Percentiles rank a stretch among this genome's conserved stretches.
Conservation (phyloP, 2,329 filamentous ascomycete genomes). For the Xylaria sp. region DNA sequence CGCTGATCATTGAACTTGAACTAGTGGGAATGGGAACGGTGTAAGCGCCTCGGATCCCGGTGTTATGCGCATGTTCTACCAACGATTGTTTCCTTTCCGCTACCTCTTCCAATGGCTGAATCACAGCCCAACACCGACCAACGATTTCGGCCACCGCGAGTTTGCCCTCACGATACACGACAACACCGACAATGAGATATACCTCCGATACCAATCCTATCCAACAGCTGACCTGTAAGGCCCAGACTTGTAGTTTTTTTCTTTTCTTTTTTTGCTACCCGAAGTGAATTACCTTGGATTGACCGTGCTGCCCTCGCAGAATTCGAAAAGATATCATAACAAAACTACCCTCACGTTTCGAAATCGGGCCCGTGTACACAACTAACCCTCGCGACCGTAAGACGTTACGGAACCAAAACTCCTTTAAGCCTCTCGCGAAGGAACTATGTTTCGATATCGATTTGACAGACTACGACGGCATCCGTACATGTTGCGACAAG, state of each 20-base stretch:
- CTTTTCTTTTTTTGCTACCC: not conserved
- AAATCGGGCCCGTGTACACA: constrained; percentile 97
- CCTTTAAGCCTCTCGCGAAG: constrained; percentile 89
- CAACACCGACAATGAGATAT: constrained; percentile 68
- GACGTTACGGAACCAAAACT: constrained; percentile 75
- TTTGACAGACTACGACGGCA: constrained; percentile 97
- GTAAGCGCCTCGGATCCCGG: constrained; percentile 76
- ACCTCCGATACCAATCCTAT: constrained; percentile 87
- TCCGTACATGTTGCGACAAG: constrained; percentile 93
- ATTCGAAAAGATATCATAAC: constrained; percentile 91
- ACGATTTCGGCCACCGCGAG: constrained; percentile 91
- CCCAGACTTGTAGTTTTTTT: not conserved
- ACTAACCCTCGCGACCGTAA: constrained; percentile 95
- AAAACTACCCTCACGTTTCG: constrained; percentile 91
- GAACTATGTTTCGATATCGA: constrained; percentile 99
- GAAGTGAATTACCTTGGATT: not conserved
- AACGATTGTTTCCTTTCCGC: constrained; percentile 93
- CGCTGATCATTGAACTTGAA: constrained; percentile 34
- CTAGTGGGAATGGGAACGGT: constrained; percentile 50
- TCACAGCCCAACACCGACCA: constrained; percentile 84
- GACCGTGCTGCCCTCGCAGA: constrained; percentile 53
- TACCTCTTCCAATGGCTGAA: constrained; percentile 98
- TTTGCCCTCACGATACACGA: constrained; percentile 96
- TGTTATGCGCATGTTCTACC: constrained; percentile 93
- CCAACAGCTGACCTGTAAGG: constrained; percentile 63